Evolutionary conservation across 192 early-diverging fungal genomes (phyloP).

Genomic region (Coemansia interrupta): DNA sequence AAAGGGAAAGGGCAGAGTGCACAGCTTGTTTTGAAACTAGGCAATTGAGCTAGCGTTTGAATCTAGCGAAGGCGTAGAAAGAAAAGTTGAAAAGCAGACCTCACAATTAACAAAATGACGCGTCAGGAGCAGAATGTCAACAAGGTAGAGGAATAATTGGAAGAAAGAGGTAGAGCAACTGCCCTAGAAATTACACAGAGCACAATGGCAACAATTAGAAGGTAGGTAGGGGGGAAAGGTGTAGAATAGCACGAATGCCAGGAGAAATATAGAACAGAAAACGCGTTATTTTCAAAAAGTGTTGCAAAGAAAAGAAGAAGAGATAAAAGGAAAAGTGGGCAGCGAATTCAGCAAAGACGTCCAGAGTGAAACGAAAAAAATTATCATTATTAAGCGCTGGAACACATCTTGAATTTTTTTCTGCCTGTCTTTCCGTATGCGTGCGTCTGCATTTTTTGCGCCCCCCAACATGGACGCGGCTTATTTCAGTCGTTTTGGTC

Average conservation of each 20-base stretch:
- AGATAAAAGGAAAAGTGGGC: neutral
- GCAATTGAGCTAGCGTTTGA: too few relatives aligned
- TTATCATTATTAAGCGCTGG: too few relatives aligned
- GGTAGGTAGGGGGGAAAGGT: neutral
- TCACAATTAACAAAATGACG: neutral
- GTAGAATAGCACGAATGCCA: neutral
- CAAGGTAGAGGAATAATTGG: neutral
- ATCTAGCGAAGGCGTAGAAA: too few relatives aligned
- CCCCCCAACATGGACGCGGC: too few relatives aligned
- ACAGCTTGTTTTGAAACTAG: neutral
- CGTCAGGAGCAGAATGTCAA: constrained; percentile 1
- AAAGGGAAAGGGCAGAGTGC: neutral
- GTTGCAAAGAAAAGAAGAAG: constrained; percentile 1
- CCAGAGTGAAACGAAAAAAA: neutral
- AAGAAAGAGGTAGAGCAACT: neutral
- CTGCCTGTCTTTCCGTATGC: too few relatives aligned
- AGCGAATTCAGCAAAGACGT: neutral
- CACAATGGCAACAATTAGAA: neutral
- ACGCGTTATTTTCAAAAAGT: neutral
- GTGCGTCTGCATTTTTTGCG: too few relatives aligned
- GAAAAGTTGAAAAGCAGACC: neutral
- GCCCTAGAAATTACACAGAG: neutral
- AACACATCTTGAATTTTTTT: neutral
- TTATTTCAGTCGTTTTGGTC: too few relatives aligned
- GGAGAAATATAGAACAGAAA: neutral